These are phyloP conservation scores for Apophysomyces variabilis DNA, from an alignment of 371 early-diverging fungal genomes.

Conservation along the genomic window DNA sequence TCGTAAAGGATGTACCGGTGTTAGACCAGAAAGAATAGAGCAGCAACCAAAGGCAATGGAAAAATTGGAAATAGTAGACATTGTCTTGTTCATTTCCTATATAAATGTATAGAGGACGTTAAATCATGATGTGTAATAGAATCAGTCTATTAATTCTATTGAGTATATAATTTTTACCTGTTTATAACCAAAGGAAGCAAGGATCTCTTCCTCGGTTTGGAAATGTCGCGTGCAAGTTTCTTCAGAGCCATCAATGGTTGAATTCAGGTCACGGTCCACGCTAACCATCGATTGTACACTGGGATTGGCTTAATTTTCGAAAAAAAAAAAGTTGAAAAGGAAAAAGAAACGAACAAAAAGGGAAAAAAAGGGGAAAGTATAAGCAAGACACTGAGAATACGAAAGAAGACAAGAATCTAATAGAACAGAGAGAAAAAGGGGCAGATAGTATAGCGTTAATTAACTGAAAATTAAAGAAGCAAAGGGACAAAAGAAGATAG, in stretches of 20 bases:
- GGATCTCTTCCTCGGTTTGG: constrained; percentile 48
- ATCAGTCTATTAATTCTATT: no score
- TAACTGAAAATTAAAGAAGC: background rate
- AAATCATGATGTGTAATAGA: no score
- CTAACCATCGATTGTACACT: background rate
- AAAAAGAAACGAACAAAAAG: background rate
- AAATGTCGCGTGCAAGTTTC: constrained; percentile 28
- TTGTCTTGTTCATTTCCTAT: constrained; percentile 70
- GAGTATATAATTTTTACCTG: constrained; percentile 33
- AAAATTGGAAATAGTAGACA: constrained; percentile 64
- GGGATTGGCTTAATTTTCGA: no score
- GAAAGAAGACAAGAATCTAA: background rate
- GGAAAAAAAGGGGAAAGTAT: background rate
- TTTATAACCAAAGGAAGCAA: constrained; percentile 63
- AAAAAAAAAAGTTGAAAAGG: background rate
- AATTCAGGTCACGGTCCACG: background rate
- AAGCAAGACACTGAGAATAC: no score
- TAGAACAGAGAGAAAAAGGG: background rate
- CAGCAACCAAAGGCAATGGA: constrained; percentile 67
- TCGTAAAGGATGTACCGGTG: constrained; percentile 40
- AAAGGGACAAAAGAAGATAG: no score
- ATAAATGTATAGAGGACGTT: no score
- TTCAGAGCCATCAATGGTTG: background rate
- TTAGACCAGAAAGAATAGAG: constrained; percentile 64
- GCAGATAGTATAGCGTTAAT: background rate